phyloP scores from a whole-genome alignment of 2,329 filamentous ascomycete genomes.

The Fusarium albosuccineum region DNA sequence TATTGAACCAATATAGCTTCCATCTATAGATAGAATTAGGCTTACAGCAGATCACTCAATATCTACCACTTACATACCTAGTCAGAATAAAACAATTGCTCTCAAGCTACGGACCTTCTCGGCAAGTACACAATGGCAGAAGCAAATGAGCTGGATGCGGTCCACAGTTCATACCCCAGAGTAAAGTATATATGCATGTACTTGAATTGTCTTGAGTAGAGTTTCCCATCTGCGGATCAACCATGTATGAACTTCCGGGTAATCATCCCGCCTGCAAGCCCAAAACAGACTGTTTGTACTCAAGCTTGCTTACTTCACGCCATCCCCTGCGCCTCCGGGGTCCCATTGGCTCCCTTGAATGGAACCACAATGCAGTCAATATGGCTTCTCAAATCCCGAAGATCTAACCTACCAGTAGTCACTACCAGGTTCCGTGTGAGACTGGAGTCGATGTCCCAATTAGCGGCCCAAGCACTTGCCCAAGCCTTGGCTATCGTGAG shows the following conservation, averaged over 20 bases:
- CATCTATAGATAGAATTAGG: no score
- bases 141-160: no score
- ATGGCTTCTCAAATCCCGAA: background rate
- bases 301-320: background rate
- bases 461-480: background rate
- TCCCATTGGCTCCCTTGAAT: background rate
- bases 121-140: no score
- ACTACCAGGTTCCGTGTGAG: background rate
- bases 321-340: background rate
- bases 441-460: background rate
- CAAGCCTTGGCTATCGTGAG: background rate
- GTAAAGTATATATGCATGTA: no score
- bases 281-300: background rate
- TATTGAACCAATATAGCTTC: no score
- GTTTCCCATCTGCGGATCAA: slow-evolving; percentile 5
- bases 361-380: background rate
- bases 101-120: no score
- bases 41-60: no score
- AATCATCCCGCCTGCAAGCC: background rate
- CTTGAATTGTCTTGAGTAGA: background rate
- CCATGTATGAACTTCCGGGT: slow-evolving; percentile 8
- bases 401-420: background rate
- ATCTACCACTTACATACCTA: no score
- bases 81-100: no score
- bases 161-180: no score